phyloP scores from a whole-genome alignment of 78 protist species.

The Cavenderia fasciculata region DNA sequence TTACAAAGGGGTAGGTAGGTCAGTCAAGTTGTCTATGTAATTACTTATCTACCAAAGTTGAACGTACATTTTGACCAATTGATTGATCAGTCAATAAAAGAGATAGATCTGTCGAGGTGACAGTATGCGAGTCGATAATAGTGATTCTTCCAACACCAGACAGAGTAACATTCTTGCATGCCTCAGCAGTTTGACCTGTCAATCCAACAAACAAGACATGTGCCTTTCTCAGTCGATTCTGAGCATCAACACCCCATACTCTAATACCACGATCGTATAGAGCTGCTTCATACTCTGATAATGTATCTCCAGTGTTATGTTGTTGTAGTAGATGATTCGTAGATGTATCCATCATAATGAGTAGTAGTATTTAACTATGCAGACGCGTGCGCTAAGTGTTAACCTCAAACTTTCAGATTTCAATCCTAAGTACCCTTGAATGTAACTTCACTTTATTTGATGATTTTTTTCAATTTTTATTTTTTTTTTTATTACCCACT shows the following conservation, averaged over 20 bases:
- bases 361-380: no score
- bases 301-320: neutral
- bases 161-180: constrained; percentile 95
- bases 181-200: constrained; percentile 90
- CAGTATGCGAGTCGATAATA: constrained; percentile 81
- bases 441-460: no score
- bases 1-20: constrained; percentile 63
- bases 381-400: no score
- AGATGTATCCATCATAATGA: no score
- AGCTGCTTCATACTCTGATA: constrained; percentile 77
- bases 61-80: constrained; percentile 67
- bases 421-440: no score
- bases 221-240: constrained; percentile 57
- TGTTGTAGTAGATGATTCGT: no score
- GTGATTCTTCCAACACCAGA: constrained; percentile 94
- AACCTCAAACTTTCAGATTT: no score
- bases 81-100: constrained; percentile 35
- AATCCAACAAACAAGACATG: constrained; percentile 92
- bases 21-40: neutral
- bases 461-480: no score
- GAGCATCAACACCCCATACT: constrained; percentile 89
- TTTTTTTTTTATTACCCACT: no score
- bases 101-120: constrained; percentile 65
- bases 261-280: constrained; percentile 86
- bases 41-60: neutral